Conservation (phyloP, 768 basidiomycete species). For the Lentinula boryana region DNA sequence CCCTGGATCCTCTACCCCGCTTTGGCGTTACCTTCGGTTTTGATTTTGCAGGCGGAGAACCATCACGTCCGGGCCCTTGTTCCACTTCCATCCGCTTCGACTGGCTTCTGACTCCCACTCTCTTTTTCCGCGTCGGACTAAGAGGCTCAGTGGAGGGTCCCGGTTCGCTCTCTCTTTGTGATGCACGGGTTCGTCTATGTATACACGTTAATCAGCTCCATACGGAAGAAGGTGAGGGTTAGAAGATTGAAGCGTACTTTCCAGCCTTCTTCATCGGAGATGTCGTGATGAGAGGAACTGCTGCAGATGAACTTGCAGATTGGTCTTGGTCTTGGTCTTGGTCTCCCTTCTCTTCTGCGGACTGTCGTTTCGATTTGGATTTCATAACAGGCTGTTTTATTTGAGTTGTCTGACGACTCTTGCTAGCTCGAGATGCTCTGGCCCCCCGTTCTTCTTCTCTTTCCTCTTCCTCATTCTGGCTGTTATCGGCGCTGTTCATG, state of each 20-base stretch:
- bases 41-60: neutral
- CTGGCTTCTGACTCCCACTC: neutral
- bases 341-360: neutral
- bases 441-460: neutral
- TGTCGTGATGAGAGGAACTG: neutral
- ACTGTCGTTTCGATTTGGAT: neutral
- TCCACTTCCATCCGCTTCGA: neutral
- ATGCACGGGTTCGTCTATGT: neutral
- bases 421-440: neutral
- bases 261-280: conserved; percentile 3
- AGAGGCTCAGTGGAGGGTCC: neutral
- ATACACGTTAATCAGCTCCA: neutral
- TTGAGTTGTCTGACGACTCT: neutral
- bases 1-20: neutral
- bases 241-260: neutral
- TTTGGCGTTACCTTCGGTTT: neutral
- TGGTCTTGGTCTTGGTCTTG: neutral
- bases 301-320: too few relatives aligned
- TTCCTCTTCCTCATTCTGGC: neutral
- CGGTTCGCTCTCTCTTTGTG: neutral
- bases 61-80: neutral
- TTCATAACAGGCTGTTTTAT: neutral
- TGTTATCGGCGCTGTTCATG: neutral
- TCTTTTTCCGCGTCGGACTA: neutral
- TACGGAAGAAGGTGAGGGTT: neutral